Conservation (phyloP, 371 early-diverging fungal genomes). For the Mucor piriformis region DNA sequence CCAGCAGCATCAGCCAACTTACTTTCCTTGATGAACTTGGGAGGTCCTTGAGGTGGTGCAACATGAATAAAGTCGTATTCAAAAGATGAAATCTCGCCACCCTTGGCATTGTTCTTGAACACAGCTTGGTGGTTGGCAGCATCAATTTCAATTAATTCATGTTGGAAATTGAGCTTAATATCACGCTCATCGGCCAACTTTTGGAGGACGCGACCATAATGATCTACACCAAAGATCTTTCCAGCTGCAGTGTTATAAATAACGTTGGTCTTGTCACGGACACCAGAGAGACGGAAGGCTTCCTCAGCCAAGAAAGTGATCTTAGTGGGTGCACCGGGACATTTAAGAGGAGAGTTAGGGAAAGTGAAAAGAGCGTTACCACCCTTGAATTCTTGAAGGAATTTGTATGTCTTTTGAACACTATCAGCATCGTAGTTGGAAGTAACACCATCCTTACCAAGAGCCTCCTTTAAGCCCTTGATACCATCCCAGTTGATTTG, state of each 20-base stretch:
- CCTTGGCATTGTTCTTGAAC: slow-evolving; percentile 66
- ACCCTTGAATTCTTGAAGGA: slow-evolving; percentile 72
- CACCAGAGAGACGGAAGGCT: slow-evolving; percentile 67
- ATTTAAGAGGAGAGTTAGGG: slow-evolving; percentile 89
- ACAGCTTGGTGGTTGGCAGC: slow-evolving; percentile 68
- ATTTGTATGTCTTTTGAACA: slow-evolving; percentile 78
- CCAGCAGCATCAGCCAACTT: slow-evolving; percentile 78
- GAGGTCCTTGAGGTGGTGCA: slow-evolving; percentile 85
- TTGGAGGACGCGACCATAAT: slow-evolving; percentile 77
- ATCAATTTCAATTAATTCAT: slow-evolving; percentile 74
- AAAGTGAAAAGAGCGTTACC: slow-evolving; percentile 91
- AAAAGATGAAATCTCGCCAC: slow-evolving; percentile 53
- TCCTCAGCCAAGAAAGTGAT: slow-evolving; percentile 90
- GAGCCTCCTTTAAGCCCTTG: slow-evolving; percentile 73
- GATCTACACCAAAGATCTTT: slow-evolving; percentile 89
- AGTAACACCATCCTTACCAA: slow-evolving; percentile 84
- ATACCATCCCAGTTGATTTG: slow-evolving; percentile 79
- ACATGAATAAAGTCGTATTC: slow-evolving; percentile 87
- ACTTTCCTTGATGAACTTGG: slow-evolving; percentile 75
- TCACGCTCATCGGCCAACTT: slow-evolving; percentile 70
- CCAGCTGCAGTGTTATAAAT: slow-evolving; percentile 77
- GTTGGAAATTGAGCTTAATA: slow-evolving; percentile 70
- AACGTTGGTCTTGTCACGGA: slow-evolving; percentile 73
- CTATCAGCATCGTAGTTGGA: slow-evolving; percentile 80
- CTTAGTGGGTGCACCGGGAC: slow-evolving; percentile 93